These are phyloP conservation scores for Pseudoneurospora amorphoporcata DNA, from an alignment of 495 filamentous ascomycete species.

Conservation along the genomic window DNA sequence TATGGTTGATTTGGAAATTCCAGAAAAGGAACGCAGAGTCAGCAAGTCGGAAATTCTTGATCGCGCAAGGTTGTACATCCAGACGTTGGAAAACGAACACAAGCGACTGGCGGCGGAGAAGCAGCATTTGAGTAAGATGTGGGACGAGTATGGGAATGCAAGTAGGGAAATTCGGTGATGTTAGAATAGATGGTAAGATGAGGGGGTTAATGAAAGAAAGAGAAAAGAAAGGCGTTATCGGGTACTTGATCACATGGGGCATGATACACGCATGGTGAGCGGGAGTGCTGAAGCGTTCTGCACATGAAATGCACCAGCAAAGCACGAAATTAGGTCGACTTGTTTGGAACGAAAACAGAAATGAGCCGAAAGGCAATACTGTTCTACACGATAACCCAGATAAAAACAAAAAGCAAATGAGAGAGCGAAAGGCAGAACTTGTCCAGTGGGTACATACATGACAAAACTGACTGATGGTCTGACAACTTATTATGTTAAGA, in stretches of 20 bases:
- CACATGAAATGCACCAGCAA: neutral
- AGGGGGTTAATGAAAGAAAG: neutral
- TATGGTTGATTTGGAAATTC: neutral
- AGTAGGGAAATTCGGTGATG: neutral
- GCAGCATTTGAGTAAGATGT: constrained; percentile 5
- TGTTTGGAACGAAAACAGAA: neutral
- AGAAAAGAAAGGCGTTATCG: neutral
- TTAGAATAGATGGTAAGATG: neutral
- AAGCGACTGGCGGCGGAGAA: constrained; percentile 7
- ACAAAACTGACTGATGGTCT: neutral
- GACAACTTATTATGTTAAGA: neutral
- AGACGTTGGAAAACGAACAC: constrained; percentile 9
- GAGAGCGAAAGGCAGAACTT: neutral
- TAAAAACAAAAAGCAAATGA: neutral
- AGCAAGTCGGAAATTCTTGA: constrained; percentile 27
- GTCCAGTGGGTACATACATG: neutral
- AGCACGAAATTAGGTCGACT: neutral
- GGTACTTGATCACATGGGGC: neutral
- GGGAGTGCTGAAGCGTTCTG: neutral
- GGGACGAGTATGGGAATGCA: constrained; percentile 1
- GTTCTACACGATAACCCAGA: neutral
- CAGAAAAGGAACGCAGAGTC: constrained; percentile 5
- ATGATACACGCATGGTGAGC: neutral
- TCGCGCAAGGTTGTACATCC: constrained; percentile 17
- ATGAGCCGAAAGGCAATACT: neutral